Conservation (phyloP, 345 rosid species). For the Citrus maxima region DNA sequence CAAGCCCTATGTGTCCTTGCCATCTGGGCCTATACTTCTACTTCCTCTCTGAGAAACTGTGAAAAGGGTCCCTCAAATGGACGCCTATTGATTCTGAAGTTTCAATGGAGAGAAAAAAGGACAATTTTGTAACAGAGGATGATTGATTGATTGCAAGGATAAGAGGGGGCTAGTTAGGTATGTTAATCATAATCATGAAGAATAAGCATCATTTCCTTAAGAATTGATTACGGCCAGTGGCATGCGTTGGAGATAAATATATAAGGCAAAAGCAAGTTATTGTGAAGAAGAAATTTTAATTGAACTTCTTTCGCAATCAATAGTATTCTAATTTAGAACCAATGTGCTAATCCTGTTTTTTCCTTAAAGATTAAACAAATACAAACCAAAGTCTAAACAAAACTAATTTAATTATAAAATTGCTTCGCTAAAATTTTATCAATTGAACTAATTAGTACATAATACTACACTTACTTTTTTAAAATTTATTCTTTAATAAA, state of each 20-base stretch:
- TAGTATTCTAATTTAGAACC: neutral
- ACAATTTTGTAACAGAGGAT: neutral
- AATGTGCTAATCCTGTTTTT: neutral
- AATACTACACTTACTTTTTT: neutral
- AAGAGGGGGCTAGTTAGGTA: neutral
- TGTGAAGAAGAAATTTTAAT: neutral
- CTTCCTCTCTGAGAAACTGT: constrained; percentile 15
- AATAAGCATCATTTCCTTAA: neutral
- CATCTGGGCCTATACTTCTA: constrained; percentile 21
- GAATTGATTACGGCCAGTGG: neutral
- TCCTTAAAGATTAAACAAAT: no score
- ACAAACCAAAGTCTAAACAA: no score
- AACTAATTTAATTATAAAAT: neutral
- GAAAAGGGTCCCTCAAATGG: constrained; percentile 16
- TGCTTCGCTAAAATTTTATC: neutral
- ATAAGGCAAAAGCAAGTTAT: neutral
- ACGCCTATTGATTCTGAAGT: constrained; percentile 15
- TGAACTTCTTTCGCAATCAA: neutral
- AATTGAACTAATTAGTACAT: neutral
- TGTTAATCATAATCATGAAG: neutral
- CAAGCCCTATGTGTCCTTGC: constrained; percentile 19
- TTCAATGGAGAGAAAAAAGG: constrained; percentile 1
- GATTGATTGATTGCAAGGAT: neutral
- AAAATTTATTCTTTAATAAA: neutral
- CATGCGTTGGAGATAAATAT: neutral